Evolutionary conservation across 2,329 filamentous ascomycete genomes (phyloP), one percentile per base, ranked within the genome.

Genomic region (Aspergillus terreus): DNA sequence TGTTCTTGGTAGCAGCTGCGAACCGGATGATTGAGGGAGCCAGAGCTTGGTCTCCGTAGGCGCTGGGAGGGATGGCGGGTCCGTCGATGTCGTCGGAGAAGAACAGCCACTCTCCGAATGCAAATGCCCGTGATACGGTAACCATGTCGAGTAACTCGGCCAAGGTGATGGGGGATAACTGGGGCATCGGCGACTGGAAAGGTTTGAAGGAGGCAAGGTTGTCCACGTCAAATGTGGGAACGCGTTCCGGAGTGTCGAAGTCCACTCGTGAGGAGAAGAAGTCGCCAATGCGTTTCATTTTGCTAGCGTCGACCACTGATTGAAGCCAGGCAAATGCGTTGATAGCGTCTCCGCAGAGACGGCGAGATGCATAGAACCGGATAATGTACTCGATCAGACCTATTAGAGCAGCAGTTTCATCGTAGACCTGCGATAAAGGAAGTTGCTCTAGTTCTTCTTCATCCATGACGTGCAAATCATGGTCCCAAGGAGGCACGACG

Each of bases 21-120:
- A 81, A 83, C 15, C 78, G 75, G 32, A 83, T 70, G 25, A 85
- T 67, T 1, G 80, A 75, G 11, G 81, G 76, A 2, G 77, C 73
- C 21, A 85, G 67, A 44, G 68, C 67, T 27, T 73, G 73, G 54
- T 81, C 67, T 2, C 60, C 61, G 57, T 82, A 83, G 23, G 74
- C 56, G 17, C 62, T 60, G 11, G 62, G 58, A 19, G 73, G 66
- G 21, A 84, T 80, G 2, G 79, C 54, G n/a, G 80, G 78, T 0
- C 78, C 80, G 57, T 83, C 80, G 12, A 80, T 56, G 55, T 81
- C 80, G 9, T 73, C 59, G 0, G 75, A 76, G 49, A 76, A 74
- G 1, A 84, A 65, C 11, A 85, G 65, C 76, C 77, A 82, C 30
- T 75, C 70, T 4, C 78, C 81, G 48, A 84, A 70, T 14, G 76